phyloP scores from a whole-genome alignment of 176 grass and related monocot genomes.

The Hsuehochloa calcarea region DNA sequence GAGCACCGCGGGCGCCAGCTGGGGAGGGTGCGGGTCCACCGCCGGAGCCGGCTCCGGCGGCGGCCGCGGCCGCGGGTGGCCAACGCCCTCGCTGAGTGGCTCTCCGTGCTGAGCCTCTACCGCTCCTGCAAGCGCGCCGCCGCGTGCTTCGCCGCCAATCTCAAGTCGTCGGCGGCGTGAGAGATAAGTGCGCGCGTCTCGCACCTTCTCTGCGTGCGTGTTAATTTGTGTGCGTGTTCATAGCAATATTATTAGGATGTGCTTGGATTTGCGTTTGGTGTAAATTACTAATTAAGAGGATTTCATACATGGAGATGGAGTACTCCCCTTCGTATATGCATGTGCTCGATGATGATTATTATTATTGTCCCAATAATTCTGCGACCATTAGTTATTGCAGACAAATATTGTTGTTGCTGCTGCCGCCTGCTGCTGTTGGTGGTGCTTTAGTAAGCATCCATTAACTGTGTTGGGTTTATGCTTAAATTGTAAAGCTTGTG shows the following conservation, averaged over 20 bases:
- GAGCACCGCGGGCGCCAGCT: not conserved
- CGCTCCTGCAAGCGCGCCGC: constrained; percentile 56
- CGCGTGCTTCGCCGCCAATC: constrained; percentile 39
- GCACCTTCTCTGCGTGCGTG: not conserved
- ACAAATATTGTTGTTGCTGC: too few relatives aligned
- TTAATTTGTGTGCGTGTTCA: not conserved
- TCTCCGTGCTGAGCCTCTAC: constrained; percentile 46
- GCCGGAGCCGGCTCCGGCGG: not conserved
- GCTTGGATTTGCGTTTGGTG: constrained; percentile 16
- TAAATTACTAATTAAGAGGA: not conserved
- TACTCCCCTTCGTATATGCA: not conserved
- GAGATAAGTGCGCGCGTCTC: not conserved
- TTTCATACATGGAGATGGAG: not conserved
- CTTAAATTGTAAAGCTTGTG: not conserved
- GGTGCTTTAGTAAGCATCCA: not conserved
- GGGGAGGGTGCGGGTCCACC: not conserved
- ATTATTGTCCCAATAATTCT: not conserved
- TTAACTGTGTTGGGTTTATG: not conserved
- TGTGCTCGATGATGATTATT: not conserved
- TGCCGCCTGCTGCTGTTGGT: too few relatives aligned
- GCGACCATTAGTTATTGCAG: not conserved
- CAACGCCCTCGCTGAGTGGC: constrained; percentile 35
- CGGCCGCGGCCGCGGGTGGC: not conserved
- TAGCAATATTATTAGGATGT: not conserved
- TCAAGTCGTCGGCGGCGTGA: not conserved